phyloP scores from a whole-genome alignment of 306 rosid species.

The Cyamopsis tetragonoloba region DNA sequence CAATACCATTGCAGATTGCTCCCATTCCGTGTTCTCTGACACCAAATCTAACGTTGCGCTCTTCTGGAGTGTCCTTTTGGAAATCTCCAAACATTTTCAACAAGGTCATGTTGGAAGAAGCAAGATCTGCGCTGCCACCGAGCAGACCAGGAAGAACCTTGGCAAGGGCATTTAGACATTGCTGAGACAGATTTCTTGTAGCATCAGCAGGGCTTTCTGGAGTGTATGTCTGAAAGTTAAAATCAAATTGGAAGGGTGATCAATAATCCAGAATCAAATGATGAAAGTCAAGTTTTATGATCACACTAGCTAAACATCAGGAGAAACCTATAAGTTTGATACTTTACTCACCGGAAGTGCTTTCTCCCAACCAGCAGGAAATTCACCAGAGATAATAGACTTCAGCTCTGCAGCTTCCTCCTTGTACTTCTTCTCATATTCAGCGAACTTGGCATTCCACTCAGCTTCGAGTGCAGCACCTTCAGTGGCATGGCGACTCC shows the following conservation, averaged over 20 bases:
- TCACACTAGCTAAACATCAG: not conserved
- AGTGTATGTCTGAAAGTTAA: conserved; percentile 70
- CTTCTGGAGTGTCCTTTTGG: conserved; percentile 94
- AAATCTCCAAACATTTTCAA: conserved; percentile 84
- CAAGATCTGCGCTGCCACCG: conserved; percentile 99
- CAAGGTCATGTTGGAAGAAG: conserved; percentile 96
- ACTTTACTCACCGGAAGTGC: conserved; percentile 83
- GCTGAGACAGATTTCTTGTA: conserved; percentile 87
- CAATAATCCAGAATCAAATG: conserved; percentile 18
- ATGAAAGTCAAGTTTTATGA: not conserved
- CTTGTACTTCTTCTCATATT: conserved; percentile 79
- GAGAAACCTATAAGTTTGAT: conserved; percentile 16
- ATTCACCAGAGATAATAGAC: conserved; percentile 57
- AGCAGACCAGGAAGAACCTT: conserved; percentile 87
- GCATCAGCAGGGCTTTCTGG: conserved; percentile 93
- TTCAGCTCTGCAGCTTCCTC: conserved; percentile 90
- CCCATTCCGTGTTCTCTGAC: conserved; percentile 98
- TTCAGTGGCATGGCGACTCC: conserved; percentile 76
- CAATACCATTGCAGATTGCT: conserved; percentile 88
- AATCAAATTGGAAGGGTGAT: conserved; percentile 8
- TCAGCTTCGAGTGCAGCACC: conserved; percentile 85
- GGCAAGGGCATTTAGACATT: conserved; percentile 77
- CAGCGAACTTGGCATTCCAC: conserved; percentile 92
- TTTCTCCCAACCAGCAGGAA: conserved; percentile 93
- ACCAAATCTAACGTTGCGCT: conserved; percentile 93